These are phyloP conservation scores for Diplotaxis tenuifolia DNA, from an alignment of 345 rosid species.

Conservation along the genomic window DNA sequence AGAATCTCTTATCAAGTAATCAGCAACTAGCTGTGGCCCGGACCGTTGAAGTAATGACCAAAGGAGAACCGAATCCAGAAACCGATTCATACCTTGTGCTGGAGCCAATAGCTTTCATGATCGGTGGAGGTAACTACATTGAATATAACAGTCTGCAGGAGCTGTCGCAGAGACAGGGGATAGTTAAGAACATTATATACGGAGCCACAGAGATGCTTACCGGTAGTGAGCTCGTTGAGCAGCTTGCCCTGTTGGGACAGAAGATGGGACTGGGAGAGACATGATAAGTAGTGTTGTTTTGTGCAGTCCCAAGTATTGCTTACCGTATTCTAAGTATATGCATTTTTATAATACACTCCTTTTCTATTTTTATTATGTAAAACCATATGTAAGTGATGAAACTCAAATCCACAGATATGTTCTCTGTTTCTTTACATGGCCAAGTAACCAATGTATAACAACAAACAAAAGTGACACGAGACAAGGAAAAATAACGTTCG, in stretches of 20 bases:
- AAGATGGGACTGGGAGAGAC: conserved; percentile 54
- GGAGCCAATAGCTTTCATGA: conserved; percentile 86
- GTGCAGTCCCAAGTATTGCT: background rate
- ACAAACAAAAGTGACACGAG: conserved; percentile 34
- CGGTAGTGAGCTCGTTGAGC: conserved; percentile 74
- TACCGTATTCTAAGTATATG: background rate
- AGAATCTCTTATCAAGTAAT: conserved; percentile 66
- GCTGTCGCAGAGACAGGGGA: conserved; percentile 23
- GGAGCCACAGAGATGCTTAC: conserved; percentile 81
- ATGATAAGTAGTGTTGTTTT: background rate
- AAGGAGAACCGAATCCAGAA: background rate
- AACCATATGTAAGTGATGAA: background rate
- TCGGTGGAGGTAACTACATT: conserved; percentile 87
- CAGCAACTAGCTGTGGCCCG: conserved; percentile 68
- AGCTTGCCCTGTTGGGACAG: conserved; percentile 42
- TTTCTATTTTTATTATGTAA: background rate
- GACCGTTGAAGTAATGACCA: conserved; percentile 46
- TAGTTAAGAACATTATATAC: conserved; percentile 58
- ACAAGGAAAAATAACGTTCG: conserved; percentile 25
- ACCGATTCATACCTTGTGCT: conserved; percentile 63
- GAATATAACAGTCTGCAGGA: conserved; percentile 69
- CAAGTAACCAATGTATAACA: conserved; percentile 23
- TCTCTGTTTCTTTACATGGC: conserved; percentile 20
- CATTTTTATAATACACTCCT: background rate
- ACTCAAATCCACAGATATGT: conserved; percentile 9